Percentiles rank a stretch among this genome's conserved stretches.
Evolutionary conservation across 768 basidiomycete genomes (phyloP).

Genomic region (Tulasnella sp.): DNA sequence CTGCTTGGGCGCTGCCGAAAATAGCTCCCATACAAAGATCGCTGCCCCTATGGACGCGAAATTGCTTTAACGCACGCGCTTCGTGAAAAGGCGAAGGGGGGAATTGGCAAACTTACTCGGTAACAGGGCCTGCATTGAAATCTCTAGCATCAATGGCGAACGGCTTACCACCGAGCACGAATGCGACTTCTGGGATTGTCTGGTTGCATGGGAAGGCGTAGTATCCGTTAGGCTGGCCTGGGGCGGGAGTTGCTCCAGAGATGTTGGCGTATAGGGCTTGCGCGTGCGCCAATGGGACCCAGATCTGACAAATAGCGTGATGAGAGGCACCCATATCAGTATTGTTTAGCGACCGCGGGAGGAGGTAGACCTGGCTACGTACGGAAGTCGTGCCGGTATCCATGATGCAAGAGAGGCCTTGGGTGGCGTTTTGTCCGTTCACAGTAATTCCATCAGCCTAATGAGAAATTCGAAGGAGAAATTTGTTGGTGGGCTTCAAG

Average conservation of each 20-base stretch:
- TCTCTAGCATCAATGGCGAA: not conserved
- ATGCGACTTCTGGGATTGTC: not conserved
- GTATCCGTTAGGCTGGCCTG: not conserved
- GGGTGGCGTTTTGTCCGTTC: not conserved
- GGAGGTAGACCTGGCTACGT: not conserved
- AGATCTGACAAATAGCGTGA: not conserved
- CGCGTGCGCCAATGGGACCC: not conserved
- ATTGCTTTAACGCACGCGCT: too few relatives aligned
- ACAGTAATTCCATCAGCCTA: not conserved
- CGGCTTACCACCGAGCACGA: not conserved
- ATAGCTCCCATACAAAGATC: not conserved
- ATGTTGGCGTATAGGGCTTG: not conserved
- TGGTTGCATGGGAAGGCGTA: not conserved
- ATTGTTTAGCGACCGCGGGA: too few relatives aligned
- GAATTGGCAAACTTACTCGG: not conserved
- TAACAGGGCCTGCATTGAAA: not conserved
- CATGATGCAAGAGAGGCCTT: not conserved
- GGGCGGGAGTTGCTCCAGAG: not conserved
- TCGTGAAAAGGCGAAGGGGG: too few relatives aligned
- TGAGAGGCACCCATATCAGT: not conserved
- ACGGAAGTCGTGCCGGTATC: not conserved
- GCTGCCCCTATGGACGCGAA: not conserved
- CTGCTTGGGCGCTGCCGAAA: not conserved
- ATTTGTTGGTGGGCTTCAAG: not conserved
- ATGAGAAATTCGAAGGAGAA: not conserved